These are phyloP conservation scores for Chrysanthemum seticuspe DNA, from an alignment of 129 eudicot species.

Conservation along the genomic window DNA sequence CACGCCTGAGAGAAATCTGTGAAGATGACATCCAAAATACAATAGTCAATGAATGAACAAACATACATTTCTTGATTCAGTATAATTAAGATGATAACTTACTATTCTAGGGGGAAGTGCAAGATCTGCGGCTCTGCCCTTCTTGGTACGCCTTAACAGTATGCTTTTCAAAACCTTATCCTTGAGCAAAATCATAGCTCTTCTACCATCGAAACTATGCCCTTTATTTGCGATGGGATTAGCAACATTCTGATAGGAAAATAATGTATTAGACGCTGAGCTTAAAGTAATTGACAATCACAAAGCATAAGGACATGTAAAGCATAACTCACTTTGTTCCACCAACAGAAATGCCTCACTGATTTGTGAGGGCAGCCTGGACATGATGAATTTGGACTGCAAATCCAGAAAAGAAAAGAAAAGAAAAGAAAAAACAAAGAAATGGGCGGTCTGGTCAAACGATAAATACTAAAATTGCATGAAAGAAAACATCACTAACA, in stretches of 20 bases:
- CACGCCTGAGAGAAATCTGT: conserved; percentile 76
- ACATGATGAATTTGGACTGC: conserved; percentile 59
- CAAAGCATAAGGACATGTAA: background rate
- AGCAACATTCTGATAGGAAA: conserved; percentile 53
- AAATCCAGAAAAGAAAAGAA: conserved; percentile 2
- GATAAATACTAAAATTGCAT: conserved; percentile 2
- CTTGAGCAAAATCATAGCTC: conserved; percentile 78
- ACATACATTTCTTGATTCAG: background rate
- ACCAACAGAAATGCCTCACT: conserved; percentile 96
- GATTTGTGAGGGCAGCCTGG: conserved; percentile 67
- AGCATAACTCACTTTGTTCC: conserved; percentile 71
- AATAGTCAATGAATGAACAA: background rate
- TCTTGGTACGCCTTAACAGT: conserved; percentile 80
- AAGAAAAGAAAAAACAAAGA: background rate
- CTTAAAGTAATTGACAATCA: conserved; percentile 17
- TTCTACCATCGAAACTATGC: conserved; percentile 36
- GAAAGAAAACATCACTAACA: background rate
- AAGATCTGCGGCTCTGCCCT: conserved; percentile 92
- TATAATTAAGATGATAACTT: conserved; percentile 31
- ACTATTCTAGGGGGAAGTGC: conserved; percentile 94
- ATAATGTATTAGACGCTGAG: background rate
- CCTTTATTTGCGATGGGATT: conserved; percentile 63
- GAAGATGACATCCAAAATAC: conserved; percentile 7
- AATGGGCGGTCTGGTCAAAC: background rate
- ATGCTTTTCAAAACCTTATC: conserved; percentile 73